Conservation (phyloP, 345 rosid genomes). For the Lenwebbia sp. region DNA sequence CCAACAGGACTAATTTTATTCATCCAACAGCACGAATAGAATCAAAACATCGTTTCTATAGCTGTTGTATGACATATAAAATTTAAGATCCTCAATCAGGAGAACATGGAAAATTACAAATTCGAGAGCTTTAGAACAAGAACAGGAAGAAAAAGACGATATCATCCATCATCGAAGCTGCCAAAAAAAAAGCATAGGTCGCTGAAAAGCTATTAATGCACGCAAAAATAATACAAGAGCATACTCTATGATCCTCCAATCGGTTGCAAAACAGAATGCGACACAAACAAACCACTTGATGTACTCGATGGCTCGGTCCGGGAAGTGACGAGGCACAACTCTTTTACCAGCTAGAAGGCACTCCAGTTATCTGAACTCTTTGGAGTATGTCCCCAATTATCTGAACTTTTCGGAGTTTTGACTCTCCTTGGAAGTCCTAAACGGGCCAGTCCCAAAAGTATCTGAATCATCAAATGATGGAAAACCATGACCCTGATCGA, state of each 20-base stretch:
- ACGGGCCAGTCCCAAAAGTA: conserved; percentile 69
- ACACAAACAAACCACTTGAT: not conserved
- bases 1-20: no score
- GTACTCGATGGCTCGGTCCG: not conserved
- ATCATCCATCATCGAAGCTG: not conserved
- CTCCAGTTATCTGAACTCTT: conserved; percentile 51
- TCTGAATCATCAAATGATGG: conserved; percentile 62
- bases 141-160: not conserved
- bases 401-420: conserved; percentile 20
- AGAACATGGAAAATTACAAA: not conserved
- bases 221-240: not conserved
- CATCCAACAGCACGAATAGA: not conserved
- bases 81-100: not conserved
- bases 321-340: not conserved
- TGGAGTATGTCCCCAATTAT: conserved; percentile 27
- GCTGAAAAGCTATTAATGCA: not conserved
- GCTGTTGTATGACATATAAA: not conserved
- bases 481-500: conserved; percentile 33
- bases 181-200: not conserved
- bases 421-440: conserved; percentile 31
- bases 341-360: conserved; percentile 35
- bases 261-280: not conserved
- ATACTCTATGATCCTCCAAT: not conserved
- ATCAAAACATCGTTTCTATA: not conserved
- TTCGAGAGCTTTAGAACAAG: not conserved